phyloP scores from a whole-genome alignment of 768 basidiomycete genomes.

The Mycena maculata region DNA sequence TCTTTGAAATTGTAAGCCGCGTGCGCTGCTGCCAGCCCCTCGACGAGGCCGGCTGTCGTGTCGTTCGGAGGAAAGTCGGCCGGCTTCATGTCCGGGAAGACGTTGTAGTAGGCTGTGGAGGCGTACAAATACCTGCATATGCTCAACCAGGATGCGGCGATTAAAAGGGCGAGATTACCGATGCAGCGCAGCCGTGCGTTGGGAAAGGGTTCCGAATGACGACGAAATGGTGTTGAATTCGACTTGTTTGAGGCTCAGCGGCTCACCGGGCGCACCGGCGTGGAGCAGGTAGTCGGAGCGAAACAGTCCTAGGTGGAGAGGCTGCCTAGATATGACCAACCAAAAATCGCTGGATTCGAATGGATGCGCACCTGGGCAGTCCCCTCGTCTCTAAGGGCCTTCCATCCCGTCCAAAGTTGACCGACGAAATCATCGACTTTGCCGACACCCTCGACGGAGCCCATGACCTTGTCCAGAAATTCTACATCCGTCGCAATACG shows the following conservation, averaged over 20 bases:
- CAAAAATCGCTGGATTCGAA: background rate
- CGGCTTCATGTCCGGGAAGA: slow-evolving; percentile 62
- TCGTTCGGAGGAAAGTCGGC: slow-evolving; percentile 80
- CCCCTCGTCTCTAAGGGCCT: slow-evolving; percentile 73
- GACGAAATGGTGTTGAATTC: slow-evolving; percentile 98
- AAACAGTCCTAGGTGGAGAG: slow-evolving; percentile 89
- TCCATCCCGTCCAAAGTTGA: slow-evolving; percentile 90
- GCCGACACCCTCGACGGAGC: slow-evolving; percentile 78
- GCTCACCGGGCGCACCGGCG: slow-evolving; percentile 48
- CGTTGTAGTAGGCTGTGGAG: slow-evolving; percentile 74
- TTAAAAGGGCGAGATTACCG: slow-evolving; percentile 57
- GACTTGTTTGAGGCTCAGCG: slow-evolving; percentile 83
- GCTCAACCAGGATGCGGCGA: background rate
- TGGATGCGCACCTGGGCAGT: slow-evolving; percentile 52
- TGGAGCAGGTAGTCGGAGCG: slow-evolving; percentile 96
- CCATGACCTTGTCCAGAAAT: slow-evolving; percentile 90
- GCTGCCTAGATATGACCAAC: slow-evolving; percentile 55
- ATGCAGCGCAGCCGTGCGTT: slow-evolving; percentile 77
- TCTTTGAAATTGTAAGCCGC: slow-evolving; percentile 69
- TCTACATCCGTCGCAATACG: slow-evolving; percentile 80
- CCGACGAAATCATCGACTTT: slow-evolving; percentile 90
- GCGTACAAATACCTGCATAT: slow-evolving; percentile 70
- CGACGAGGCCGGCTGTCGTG: slow-evolving; percentile 74
- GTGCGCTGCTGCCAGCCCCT: slow-evolving; percentile 86
- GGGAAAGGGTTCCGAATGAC: slow-evolving; percentile 87